Conservation (phyloP, 495 filamentous ascomycete species). For the Xylaria nigripes region DNA sequence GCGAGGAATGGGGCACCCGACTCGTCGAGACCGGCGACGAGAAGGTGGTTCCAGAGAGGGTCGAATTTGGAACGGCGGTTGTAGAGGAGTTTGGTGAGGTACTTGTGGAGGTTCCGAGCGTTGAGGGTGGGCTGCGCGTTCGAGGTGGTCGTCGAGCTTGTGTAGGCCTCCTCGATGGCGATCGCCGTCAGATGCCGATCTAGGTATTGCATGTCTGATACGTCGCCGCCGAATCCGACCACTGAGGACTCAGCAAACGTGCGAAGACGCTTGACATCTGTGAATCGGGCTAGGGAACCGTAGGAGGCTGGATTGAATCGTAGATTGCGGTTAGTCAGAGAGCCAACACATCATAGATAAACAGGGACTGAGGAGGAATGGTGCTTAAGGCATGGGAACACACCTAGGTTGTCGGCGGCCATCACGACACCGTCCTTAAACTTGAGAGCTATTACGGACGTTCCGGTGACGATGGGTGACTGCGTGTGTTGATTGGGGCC, state of each 20-base stretch:
- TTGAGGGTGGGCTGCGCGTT: slow-evolving; percentile 49
- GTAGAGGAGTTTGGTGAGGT: slow-evolving; percentile 91
- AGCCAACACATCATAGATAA: neutral
- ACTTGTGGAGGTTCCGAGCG: slow-evolving; percentile 92
- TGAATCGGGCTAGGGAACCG: slow-evolving; percentile 93
- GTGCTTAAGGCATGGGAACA: slow-evolving; percentile 9
- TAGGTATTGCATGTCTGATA: slow-evolving; percentile 97
- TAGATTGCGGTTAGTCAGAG: slow-evolving; percentile 13
- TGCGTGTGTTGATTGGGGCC: slow-evolving; percentile 79
- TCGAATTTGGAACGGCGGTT: slow-evolving; percentile 89
- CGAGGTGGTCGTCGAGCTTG: slow-evolving; percentile 29
- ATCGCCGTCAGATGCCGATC: slow-evolving; percentile 82
- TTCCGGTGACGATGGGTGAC: slow-evolving; percentile 87
- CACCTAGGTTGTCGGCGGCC: slow-evolving; percentile 93
- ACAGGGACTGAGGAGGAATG: neutral
- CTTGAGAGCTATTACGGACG: slow-evolving; percentile 87
- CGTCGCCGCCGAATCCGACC: slow-evolving; percentile 85
- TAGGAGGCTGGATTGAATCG: slow-evolving; percentile 65
- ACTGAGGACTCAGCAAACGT: slow-evolving; percentile 70
- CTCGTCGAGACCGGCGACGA: slow-evolving; percentile 81
- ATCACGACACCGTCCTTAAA: slow-evolving; percentile 94
- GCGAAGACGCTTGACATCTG: slow-evolving; percentile 83
- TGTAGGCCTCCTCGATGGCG: slow-evolving; percentile 83
- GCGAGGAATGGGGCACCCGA: slow-evolving; percentile 78
- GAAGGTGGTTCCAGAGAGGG: slow-evolving; percentile 91